Evolutionary conservation across 371 early-diverging fungal genomes (phyloP).

Genomic region (Batkoa obscura): DNA sequence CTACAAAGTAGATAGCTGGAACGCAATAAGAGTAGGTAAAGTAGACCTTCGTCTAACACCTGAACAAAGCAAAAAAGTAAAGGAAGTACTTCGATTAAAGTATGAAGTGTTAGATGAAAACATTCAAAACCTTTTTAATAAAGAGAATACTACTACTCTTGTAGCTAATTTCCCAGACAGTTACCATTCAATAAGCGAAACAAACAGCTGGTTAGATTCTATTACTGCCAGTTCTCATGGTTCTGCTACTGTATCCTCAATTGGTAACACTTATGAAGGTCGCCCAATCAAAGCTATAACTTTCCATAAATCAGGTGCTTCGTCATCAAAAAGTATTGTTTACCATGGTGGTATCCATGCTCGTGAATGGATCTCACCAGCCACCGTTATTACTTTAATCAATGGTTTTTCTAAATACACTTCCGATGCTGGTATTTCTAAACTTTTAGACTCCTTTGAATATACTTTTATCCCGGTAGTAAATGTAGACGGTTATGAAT

Average conservation of each 20-base stretch:
- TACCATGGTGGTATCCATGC: conserved; percentile 19
- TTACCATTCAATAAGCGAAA: conserved; percentile 9
- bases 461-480: conserved; percentile 18
- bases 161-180: neutral
- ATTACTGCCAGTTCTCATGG: neutral
- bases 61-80: conserved; percentile 5
- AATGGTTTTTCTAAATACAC: conserved; percentile 15
- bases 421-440: conserved; percentile 12
- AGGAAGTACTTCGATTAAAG: neutral
- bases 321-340: conserved; percentile 7
- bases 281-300: conserved; percentile 18
- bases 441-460: conserved; percentile 15
- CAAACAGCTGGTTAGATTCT: neutral
- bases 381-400: conserved; percentile 15
- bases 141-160: neutral
- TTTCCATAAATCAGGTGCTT: conserved; percentile 12
- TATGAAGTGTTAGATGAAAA: neutral
- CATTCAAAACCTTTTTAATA: neutral
- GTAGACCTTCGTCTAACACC: conserved; percentile 10
- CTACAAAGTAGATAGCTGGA: conserved; percentile 1
- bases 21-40: neutral
- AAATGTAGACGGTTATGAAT: conserved; percentile 26
- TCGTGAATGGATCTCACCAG: conserved; percentile 18
- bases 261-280: conserved; percentile 20
- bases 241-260: conserved; percentile 8